These are phyloP conservation scores for Schoenoplectus triqueter DNA, from an alignment of 202 grass and related monocot species.

Conservation along the genomic window DNA sequence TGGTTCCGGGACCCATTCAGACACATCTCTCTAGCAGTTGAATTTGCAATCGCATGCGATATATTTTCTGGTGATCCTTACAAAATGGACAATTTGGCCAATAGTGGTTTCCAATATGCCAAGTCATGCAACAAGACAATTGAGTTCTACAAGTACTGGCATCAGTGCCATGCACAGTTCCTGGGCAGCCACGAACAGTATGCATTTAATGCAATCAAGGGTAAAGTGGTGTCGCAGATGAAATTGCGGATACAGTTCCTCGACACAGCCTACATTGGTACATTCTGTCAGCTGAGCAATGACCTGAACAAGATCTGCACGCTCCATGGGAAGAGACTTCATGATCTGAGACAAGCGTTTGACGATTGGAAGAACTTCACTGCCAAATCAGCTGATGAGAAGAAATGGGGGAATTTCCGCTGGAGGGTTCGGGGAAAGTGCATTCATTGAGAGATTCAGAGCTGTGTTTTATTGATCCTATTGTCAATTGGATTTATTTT, in stretches of 20 bases:
- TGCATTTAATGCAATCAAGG: constrained; percentile 24
- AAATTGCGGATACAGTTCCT: constrained; percentile 48
- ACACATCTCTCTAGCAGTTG: background rate
- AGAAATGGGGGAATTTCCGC: constrained; percentile 4
- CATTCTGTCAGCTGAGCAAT: constrained; percentile 52
- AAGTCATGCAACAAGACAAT: constrained; percentile 37
- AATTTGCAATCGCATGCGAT: constrained; percentile 17
- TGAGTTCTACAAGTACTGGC: constrained; percentile 40
- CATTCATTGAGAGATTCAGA: constrained; percentile 45
- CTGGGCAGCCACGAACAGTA: constrained; percentile 7
- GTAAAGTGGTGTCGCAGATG: background rate
- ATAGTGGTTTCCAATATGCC: constrained; percentile 35
- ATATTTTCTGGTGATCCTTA: background rate
- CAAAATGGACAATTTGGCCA: background rate
- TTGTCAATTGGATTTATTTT: background rate
- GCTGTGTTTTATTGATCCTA: background rate
- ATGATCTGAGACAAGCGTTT: constrained; percentile 48
- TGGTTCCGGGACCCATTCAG: constrained; percentile 38
- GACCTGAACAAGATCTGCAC: constrained; percentile 61
- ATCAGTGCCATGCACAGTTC: background rate
- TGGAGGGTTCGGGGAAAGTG: constrained; percentile 57
- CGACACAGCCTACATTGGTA: constrained; percentile 47
- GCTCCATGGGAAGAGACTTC: constrained; percentile 50
- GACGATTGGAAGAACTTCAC: constrained; percentile 71
- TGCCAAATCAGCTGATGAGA: constrained; percentile 18